These are phyloP conservation scores for Simmondsia chinensis DNA, from an alignment of 148 eudicot genomes.

Conservation along the genomic window DNA sequence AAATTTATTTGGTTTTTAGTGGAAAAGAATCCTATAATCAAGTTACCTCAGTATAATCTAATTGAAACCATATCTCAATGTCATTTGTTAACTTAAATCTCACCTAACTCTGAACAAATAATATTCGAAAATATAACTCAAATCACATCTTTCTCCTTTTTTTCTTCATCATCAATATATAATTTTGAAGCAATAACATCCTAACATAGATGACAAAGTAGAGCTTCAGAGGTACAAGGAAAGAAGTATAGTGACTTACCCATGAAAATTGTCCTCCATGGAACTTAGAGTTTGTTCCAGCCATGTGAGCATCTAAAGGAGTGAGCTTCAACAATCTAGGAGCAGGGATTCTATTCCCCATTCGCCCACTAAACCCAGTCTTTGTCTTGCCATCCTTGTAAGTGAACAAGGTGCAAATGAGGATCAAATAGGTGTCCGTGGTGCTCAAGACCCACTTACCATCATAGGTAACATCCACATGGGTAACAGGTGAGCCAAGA, in stretches of 20 bases:
- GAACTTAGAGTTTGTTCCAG: slow-evolving; percentile 61
- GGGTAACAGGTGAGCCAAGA: slow-evolving; percentile 81
- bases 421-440: slow-evolving; percentile 72
- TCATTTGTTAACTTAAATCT: too few relatives aligned
- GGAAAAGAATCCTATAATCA: too few relatives aligned
- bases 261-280: slow-evolving; percentile 93
- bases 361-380: slow-evolving; percentile 79
- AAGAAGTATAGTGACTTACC: slow-evolving; percentile 45
- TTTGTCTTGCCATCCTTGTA: slow-evolving; percentile 92
- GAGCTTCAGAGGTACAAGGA: background rate
- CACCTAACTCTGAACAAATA: too few relatives aligned
- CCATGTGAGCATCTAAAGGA: slow-evolving; percentile 86
- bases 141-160: too few relatives aligned
- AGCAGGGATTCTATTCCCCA: slow-evolving; percentile 86
- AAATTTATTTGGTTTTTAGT: too few relatives aligned
- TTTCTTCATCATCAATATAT: too few relatives aligned
- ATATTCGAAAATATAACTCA: too few relatives aligned
- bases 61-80: too few relatives aligned
- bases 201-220: too few relatives aligned
- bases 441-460: slow-evolving; percentile 99
- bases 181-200: too few relatives aligned
- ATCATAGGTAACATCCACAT: slow-evolving; percentile 95
- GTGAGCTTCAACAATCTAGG: slow-evolving; percentile 85
- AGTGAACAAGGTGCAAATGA: slow-evolving; percentile 82
- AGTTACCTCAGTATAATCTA: too few relatives aligned